These are phyloP conservation scores for Diospyros lotus DNA, from an alignment of 148 eudicot genomes.

Conservation along the genomic window DNA sequence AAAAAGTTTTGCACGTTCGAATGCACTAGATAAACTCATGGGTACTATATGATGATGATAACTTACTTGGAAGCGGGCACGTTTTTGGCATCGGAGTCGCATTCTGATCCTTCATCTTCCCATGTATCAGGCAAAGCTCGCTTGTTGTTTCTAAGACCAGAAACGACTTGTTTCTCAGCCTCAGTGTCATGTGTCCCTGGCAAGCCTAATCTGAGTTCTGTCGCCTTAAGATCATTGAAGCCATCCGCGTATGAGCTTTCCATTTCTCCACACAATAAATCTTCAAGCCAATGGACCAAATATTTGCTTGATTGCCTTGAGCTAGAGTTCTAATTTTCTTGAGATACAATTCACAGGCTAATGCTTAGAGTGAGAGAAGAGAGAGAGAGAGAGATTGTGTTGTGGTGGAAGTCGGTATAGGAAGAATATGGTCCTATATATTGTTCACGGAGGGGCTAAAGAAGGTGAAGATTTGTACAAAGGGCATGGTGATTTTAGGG, in stretches of 20 bases:
- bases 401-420: constrained; percentile 6
- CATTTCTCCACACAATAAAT: constrained; percentile 8
- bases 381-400: constrained; percentile 1
- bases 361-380: not conserved
- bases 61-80: constrained; percentile 59
- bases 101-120: constrained; percentile 6
- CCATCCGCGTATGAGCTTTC: constrained; percentile 19
- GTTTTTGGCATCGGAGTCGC: constrained; percentile 1
- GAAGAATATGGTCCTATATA: constrained; percentile 6
- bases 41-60: not conserved
- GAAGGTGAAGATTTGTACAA: not conserved
- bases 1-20: too few species aligned
- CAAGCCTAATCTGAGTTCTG: constrained; percentile 50
- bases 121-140: constrained; percentile 24
- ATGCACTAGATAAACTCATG: too few species aligned
- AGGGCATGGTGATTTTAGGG: not conserved
- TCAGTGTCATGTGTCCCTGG: constrained; percentile 35
- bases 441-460: not conserved
- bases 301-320: too few species aligned
- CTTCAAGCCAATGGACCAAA: too few species aligned
- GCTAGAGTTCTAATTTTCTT: too few species aligned
- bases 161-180: constrained; percentile 12
- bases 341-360: too few species aligned
- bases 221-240: constrained; percentile 39
- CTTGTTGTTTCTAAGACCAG: constrained; percentile 33